A percentile compares a stretch with the other conserved stretches of the same genome.
phyloP scores from a whole-genome alignment of 192 early-diverging fungal species.

The Cladochytrium replicatum region DNA sequence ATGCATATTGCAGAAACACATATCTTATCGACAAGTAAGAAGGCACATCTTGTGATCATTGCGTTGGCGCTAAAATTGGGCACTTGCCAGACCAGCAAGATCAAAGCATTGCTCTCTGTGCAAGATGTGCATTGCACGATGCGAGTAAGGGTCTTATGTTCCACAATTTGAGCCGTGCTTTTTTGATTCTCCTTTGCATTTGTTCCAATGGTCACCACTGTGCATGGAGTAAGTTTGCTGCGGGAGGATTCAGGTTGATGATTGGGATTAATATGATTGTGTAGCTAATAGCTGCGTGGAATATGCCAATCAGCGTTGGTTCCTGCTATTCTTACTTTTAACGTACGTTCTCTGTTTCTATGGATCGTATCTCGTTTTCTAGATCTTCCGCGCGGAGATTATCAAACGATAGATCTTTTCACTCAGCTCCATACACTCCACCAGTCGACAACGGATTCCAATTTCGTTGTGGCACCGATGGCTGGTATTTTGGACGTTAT shows the following conservation, averaged over 20 bases:
- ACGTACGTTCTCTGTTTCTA: slow-evolving; percentile 21
- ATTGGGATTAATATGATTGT: not conserved
- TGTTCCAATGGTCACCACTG: slow-evolving; percentile 29
- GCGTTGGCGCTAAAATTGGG: not conserved
- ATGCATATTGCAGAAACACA: too few relatives aligned
- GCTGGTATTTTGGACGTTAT: slow-evolving; percentile 16
- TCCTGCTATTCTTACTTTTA: slow-evolving; percentile 31
- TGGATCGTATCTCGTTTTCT: slow-evolving; percentile 21
- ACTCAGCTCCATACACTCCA: not conserved
- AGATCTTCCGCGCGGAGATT: slow-evolving; percentile 22
- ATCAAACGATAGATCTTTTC: slow-evolving; percentile 9
- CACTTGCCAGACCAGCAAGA: slow-evolving; percentile 26
- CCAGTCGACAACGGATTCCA: not conserved
- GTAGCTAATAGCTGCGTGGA: slow-evolving; percentile 44
- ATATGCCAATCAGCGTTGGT: slow-evolving; percentile 36
- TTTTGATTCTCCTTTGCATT: slow-evolving; percentile 1
- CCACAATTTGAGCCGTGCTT: slow-evolving; percentile 3
- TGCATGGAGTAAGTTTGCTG: slow-evolving; percentile 29
- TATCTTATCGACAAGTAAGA: slow-evolving; percentile 37
- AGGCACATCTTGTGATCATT: not conserved
- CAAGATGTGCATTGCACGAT: slow-evolving; percentile 34
- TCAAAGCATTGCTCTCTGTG: slow-evolving; percentile 43
- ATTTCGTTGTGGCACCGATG: slow-evolving; percentile 19
- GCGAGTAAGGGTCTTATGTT: slow-evolving; percentile 31
- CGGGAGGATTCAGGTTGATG: not conserved